A percentile compares a stretch with the other conserved stretches of the same genome.
These are phyloP conservation scores for Paecilomyces sp. DNA, from an alignment of 2,329 filamentous ascomycete species.

Conservation along the genomic window DNA sequence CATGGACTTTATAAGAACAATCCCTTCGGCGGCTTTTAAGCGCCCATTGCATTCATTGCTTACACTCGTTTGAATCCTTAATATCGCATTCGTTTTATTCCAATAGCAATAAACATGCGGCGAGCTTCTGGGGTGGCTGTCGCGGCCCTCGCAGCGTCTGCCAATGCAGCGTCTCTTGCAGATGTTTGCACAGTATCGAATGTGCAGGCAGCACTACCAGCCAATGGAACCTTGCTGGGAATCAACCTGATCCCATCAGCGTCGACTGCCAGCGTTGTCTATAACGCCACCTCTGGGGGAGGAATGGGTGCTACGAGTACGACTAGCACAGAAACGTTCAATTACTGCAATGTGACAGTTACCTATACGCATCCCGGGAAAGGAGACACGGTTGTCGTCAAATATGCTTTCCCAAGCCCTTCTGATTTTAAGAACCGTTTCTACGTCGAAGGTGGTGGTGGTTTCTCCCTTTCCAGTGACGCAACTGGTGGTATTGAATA, in stretches of 20 bases:
- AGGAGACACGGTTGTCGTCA: slow-evolving; percentile 28
- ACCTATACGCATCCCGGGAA: slow-evolving; percentile 39
- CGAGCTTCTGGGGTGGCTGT: slow-evolving; percentile 9
- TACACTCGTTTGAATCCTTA: background rate
- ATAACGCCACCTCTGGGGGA: slow-evolving; percentile 24
- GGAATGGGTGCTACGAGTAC: slow-evolving; percentile 6
- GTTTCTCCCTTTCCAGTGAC: slow-evolving; percentile 43
- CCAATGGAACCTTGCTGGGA: slow-evolving; percentile 36
- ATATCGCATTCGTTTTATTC: slow-evolving; percentile 1
- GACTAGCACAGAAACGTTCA: slow-evolving; percentile 8
- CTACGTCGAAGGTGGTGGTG: slow-evolving; percentile 42
- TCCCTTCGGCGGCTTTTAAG: background rate
- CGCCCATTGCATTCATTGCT: background rate
- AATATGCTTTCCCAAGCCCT: slow-evolving; percentile 39
- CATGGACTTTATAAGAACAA: background rate
- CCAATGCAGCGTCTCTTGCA: slow-evolving; percentile 27
- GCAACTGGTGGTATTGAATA: slow-evolving; percentile 41
- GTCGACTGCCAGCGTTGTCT: slow-evolving; percentile 33
- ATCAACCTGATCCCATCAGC: slow-evolving; percentile 36
- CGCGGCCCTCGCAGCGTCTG: slow-evolving; percentile 18
- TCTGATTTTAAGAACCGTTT: slow-evolving; percentile 40
- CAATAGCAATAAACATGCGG: slow-evolving; percentile 22
- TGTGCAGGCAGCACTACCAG: slow-evolving; percentile 35
- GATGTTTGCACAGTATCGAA: slow-evolving; percentile 38
- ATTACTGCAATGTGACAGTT: slow-evolving; percentile 42